Percentiles rank a stretch among this genome's conserved stretches.
phyloP scores from a whole-genome alignment of 495 filamentous ascomycete genomes.

The Penicillium dipodomyicola region DNA sequence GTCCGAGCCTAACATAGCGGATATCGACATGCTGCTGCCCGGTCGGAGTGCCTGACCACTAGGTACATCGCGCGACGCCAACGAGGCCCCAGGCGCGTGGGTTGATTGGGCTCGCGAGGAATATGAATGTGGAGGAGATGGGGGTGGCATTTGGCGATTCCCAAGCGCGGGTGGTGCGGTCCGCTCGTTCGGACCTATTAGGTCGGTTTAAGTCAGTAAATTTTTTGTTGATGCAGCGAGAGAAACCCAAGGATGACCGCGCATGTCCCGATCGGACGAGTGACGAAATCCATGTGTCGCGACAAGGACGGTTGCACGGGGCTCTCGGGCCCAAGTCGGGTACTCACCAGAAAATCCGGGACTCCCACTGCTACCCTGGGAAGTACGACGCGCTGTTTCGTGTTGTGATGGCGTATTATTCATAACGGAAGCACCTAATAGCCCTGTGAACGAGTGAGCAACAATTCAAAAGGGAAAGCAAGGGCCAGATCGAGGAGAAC shows the following conservation, averaged over 20 bases:
- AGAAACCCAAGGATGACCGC: conserved; percentile 4
- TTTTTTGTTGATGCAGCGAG: not conserved
- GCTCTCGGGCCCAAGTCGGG: conserved; percentile 8
- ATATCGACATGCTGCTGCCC: conserved; percentile 92
- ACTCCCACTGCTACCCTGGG: conserved; percentile 39
- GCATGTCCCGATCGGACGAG: conserved; percentile 1
- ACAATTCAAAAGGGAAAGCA: conserved; percentile 15
- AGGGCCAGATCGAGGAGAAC: conserved; percentile 31
- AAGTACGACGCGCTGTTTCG: conserved; percentile 35
- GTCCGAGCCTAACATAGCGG: conserved; percentile 74
- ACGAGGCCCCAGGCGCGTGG: conserved; percentile 43
- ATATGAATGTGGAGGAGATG: conserved; percentile 57
- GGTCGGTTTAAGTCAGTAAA: not conserved
- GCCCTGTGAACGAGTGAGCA: conserved; percentile 11
- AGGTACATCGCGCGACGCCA: conserved; percentile 53
- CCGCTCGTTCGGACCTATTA: conserved; percentile 35
- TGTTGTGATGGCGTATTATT: conserved; percentile 27
- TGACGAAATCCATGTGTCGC: conserved; percentile 7
- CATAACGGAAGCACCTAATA: conserved; percentile 31
- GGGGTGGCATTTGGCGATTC: conserved; percentile 58
- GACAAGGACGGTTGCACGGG: conserved; percentile 6
- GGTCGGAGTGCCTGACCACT: conserved; percentile 50
- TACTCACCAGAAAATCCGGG: conserved; percentile 39
- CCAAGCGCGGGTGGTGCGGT: conserved; percentile 49
- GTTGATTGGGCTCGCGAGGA: conserved; percentile 43